Evolutionary conservation across 1,139 yeast species (phyloP).

Genomic region (Meyerozyma carpophila): DNA sequence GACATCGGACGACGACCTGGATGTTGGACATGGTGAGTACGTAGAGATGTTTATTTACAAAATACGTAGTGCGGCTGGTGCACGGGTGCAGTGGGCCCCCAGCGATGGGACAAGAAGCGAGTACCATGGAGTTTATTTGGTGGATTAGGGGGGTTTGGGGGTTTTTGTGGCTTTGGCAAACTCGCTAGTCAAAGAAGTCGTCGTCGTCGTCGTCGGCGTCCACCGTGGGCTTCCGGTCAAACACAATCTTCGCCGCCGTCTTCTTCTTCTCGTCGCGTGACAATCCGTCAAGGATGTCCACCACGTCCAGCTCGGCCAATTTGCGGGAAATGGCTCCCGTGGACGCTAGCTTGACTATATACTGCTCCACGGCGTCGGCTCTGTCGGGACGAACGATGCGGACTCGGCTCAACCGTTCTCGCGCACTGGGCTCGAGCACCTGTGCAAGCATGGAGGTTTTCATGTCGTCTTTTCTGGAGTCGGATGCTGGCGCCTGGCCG

Average conservation of each 20-base stretch:
- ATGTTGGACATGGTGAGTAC: constrained; percentile 40
- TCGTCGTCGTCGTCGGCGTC: constrained; percentile 11
- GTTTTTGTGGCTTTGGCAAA: too few species aligned
- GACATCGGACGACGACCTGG: constrained; percentile 83
- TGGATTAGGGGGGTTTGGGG: too few species aligned
- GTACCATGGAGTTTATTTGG: too few species aligned
- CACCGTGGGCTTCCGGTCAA: constrained; percentile 9
- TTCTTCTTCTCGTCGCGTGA: constrained; percentile 71
- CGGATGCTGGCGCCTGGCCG: constrained; percentile 19
- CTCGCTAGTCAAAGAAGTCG: constrained; percentile 10
- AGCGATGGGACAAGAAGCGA: too few species aligned
- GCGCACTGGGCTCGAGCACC: constrained; percentile 72
- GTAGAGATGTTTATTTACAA: not conserved
- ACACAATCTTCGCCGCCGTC: constrained; percentile 52
- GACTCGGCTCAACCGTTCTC: constrained; percentile 84
- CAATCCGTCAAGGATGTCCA: constrained; percentile 74
- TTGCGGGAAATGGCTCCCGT: constrained; percentile 74
- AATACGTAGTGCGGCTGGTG: not conserved
- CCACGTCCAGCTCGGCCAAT: constrained; percentile 74
- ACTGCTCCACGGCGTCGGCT: constrained; percentile 84
- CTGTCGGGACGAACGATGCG: constrained; percentile 87
- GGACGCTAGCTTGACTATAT: constrained; percentile 66
- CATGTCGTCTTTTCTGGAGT: constrained; percentile 24
- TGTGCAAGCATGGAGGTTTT: constrained; percentile 51
- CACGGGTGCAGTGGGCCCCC: too few species aligned